phyloP scores from a whole-genome alignment of 2,329 filamentous ascomycete species.

The Cordyceps pruinosa region DNA sequence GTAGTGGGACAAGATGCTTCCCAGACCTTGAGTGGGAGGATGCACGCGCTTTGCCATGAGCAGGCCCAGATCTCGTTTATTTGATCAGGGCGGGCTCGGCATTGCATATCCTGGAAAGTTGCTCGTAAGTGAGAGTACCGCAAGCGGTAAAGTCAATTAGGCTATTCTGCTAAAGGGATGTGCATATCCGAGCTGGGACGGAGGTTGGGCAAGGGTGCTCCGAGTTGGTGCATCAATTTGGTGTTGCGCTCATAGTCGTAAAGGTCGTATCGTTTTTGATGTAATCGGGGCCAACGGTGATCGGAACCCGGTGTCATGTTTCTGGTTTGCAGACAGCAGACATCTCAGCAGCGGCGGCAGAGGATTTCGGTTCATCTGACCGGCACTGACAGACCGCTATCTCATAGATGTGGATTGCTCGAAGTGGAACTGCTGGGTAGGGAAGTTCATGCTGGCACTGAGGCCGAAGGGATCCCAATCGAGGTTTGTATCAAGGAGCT shows the following conservation, averaged over 20 bases:
- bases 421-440: constrained; percentile 73
- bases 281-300: neutral
- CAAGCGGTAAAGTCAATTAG: constrained; percentile 11
- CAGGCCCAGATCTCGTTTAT: neutral
- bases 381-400: constrained; percentile 18
- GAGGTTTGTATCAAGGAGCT: constrained; percentile 68
- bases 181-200: neutral
- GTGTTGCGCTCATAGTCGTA: constrained; percentile 7
- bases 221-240: constrained; percentile 4
- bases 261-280: constrained; percentile 3
- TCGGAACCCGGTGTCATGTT: neutral
- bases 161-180: constrained; percentile 12
- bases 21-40: neutral
- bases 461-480: constrained; percentile 92
- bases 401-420: constrained; percentile 50
- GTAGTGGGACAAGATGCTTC: neutral
- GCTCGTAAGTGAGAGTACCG: constrained; percentile 10
- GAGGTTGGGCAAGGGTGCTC: neutral
- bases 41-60: neutral
- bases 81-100: neutral
- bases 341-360: neutral
- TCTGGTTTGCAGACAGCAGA: neutral
- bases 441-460: constrained; percentile 92
- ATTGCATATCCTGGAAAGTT: neutral
- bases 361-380: neutral